phyloP scores from a whole-genome alignment of 306 rosid genomes.

The Corylus heterophylla region DNA sequence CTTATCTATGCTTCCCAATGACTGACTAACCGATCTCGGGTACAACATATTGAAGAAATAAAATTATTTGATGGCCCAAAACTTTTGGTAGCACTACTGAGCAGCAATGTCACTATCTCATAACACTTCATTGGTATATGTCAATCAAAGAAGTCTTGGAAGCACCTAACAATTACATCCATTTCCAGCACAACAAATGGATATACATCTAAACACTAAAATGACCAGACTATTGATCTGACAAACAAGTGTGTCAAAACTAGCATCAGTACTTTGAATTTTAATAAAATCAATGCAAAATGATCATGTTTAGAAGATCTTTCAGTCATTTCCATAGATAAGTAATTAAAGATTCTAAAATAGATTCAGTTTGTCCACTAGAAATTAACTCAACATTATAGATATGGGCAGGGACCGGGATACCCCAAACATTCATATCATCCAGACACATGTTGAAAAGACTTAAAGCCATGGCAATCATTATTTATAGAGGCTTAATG shows the following conservation, averaged over 20 bases:
- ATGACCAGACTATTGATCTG: not conserved
- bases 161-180: not conserved
- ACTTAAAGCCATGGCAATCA: not conserved
- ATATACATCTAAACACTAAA: not conserved
- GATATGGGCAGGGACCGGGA: not conserved
- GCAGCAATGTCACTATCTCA: not conserved
- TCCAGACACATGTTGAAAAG: not conserved
- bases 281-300: not conserved
- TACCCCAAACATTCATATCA: not conserved
- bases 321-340: not conserved
- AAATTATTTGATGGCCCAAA: not conserved
- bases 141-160: constrained; percentile 2
- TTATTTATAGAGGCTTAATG: not conserved
- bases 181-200: not conserved
- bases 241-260: not conserved
- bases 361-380: not conserved
- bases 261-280: not conserved
- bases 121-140: not conserved
- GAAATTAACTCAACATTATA: not conserved
- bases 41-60: not conserved
- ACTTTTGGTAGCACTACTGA: not conserved
- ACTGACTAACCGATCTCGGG: not conserved
- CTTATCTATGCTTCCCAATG: not conserved
- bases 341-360: not conserved
- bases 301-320: not conserved